A percentile compares a stretch with the other conserved stretches of the same genome.
phyloP scores from a whole-genome alignment of 495 filamentous ascomycete genomes.

The Aspergillus diversus region DNA sequence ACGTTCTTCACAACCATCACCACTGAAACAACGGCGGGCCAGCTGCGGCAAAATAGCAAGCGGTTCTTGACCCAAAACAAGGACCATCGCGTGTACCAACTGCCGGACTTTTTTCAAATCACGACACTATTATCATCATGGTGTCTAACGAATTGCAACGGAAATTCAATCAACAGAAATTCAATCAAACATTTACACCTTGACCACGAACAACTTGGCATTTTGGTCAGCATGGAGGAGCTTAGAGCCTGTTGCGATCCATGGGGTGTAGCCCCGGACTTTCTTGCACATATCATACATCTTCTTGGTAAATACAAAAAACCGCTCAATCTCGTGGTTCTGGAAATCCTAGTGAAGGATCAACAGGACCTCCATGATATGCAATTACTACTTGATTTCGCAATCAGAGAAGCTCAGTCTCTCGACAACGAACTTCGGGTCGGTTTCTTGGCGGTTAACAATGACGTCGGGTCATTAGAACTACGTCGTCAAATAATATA shows the following conservation, averaged over 20 bases:
- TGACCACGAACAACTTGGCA: neutral
- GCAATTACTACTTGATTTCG: neutral
- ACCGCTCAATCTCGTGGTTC: neutral
- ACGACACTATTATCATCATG: neutral
- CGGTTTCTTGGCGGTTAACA: neutral
- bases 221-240: neutral
- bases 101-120: neutral
- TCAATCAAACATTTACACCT: no score
- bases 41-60: neutral
- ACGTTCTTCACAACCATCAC: neutral
- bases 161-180: no score
- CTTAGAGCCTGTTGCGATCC: neutral
- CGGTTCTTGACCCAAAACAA: neutral
- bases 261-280: neutral
- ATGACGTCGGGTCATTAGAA: neutral
- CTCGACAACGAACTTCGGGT: neutral
- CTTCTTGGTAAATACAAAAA: neutral
- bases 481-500: neutral
- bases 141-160: neutral
- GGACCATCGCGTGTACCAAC: neutral
- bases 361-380: neutral
- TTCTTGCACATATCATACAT: neutral
- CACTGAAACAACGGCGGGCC: neutral
- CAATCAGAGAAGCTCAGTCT: neutral
- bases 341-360: neutral